phyloP scores from a whole-genome alignment of 345 rosid species.

The Bruguiera sexangula region DNA sequence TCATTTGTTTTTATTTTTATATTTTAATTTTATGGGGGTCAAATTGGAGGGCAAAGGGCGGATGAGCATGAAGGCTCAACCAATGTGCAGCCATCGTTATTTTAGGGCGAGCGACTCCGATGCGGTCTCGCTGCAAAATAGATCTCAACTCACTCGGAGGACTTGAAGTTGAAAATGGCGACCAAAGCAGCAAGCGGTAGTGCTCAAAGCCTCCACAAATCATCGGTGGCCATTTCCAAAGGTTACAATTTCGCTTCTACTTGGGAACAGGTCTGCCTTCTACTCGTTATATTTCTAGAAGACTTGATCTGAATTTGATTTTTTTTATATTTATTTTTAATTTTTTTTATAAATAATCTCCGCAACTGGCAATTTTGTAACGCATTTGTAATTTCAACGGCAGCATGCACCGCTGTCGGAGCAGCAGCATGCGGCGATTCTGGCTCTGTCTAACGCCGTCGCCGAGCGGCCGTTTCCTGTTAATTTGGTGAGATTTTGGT shows the following conservation, averaged over 20 bases:
- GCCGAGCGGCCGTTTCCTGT: conserved; percentile 80
- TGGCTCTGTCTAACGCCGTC: conserved; percentile 58
- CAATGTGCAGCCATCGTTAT: no score
- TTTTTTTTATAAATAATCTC: neutral
- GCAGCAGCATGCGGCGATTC: conserved; percentile 74
- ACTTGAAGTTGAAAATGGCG: conserved; percentile 34
- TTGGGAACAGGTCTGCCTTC: conserved; percentile 80
- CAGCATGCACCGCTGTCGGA: conserved; percentile 83
- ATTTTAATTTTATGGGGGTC: no score
- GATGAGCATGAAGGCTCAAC: no score
- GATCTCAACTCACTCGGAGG: no score
- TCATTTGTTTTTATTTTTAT: no score
- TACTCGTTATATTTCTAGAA: neutral
- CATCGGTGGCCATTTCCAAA: conserved; percentile 78
- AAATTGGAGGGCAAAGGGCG: no score
- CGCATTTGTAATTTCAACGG: conserved; percentile 4
- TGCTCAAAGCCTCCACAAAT: conserved; percentile 49
- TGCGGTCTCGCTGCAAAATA: no score
- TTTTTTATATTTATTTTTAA: neutral
- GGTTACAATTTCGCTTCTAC: conserved; percentile 94
- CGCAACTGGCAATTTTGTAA: neutral
- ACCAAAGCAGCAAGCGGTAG: conserved; percentile 32
- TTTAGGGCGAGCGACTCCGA: no score
- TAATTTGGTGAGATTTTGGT: conserved; percentile 47
- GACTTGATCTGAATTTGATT: neutral